These are phyloP conservation scores for Coemansia sp. DNA, from an alignment of 192 early-diverging fungal species.

Conservation along the genomic window DNA sequence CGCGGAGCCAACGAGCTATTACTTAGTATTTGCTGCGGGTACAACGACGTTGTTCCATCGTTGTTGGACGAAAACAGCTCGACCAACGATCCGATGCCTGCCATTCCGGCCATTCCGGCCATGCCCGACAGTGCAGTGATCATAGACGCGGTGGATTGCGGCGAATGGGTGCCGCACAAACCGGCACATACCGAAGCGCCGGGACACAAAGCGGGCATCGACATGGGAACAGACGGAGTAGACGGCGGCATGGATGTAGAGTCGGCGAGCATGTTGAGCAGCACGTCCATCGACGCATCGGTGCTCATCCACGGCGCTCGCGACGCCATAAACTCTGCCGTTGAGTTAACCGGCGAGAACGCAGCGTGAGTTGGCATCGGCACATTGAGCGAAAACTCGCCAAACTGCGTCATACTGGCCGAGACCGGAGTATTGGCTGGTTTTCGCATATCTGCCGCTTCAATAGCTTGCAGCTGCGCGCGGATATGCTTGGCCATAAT, in stretches of 20 bases:
- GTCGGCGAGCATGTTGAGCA: conserved; percentile 18
- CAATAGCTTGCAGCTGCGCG: conserved; percentile 47
- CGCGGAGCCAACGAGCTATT: conserved; percentile 34
- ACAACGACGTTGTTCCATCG: conserved; percentile 24
- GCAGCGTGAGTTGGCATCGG: too few relatives aligned
- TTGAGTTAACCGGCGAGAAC: too few relatives aligned
- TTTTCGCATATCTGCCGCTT: conserved; percentile 21
- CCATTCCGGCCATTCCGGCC: conserved; percentile 34
- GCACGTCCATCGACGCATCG: conserved; percentile 21
- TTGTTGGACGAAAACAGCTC: conserved; percentile 30
- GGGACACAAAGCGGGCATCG: conserved; percentile 12
- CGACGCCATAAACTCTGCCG: too few relatives aligned
- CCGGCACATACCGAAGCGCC: conserved; percentile 23
- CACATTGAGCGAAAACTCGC: too few relatives aligned
- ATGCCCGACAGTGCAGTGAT: not conserved
- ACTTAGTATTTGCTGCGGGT: conserved; percentile 38
- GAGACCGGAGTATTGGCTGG: too few relatives aligned
- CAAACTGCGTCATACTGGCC: too few relatives aligned
- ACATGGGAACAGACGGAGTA: too few relatives aligned
- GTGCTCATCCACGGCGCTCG: too few relatives aligned
- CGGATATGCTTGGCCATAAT: conserved; percentile 55
- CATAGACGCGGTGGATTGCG: conserved; percentile 21
- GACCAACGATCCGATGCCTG: conserved; percentile 25
- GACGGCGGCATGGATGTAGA: not conserved
- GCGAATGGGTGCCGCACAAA: conserved; percentile 28